Evolutionary conservation across 1,139 yeast genomes (phyloP).

Genomic region (Suhomyces atakaporum): DNA sequence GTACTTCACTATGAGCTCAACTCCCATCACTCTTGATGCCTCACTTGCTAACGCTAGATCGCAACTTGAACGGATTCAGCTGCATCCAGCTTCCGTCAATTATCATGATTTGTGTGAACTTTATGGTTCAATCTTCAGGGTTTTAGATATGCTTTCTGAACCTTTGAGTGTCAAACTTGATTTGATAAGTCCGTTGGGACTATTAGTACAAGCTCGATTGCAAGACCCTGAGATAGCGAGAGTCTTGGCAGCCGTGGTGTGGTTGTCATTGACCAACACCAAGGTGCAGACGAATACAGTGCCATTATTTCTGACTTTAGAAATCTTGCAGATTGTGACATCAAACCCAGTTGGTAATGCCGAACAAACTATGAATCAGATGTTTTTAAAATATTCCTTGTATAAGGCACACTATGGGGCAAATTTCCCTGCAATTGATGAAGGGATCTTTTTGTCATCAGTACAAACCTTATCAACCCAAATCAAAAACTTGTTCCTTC

Average conservation of each 20-base stretch:
- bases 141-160: constrained; percentile 1
- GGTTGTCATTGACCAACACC: constrained; percentile 4
- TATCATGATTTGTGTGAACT: not conserved
- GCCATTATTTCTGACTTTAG: not conserved
- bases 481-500: not conserved
- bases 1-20: not conserved
- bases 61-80: not conserved
- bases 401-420: not conserved
- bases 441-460: not conserved
- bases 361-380: not conserved
- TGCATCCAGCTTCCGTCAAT: not conserved
- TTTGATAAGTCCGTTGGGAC: not conserved
- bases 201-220: no score
- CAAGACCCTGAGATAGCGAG: not conserved
- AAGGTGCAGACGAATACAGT: constrained; percentile 2
- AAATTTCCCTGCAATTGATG: not conserved
- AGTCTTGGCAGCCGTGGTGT: not conserved
- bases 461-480: not conserved
- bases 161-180: not conserved
- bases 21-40: not conserved
- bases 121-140: constrained; percentile 1
- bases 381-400: not conserved
- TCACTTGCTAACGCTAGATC: not conserved
- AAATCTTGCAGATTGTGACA: not conserved
- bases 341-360: not conserved